Evolutionary conservation across 306 rosid species (phyloP).

Genomic region (Vigna radiata): DNA sequence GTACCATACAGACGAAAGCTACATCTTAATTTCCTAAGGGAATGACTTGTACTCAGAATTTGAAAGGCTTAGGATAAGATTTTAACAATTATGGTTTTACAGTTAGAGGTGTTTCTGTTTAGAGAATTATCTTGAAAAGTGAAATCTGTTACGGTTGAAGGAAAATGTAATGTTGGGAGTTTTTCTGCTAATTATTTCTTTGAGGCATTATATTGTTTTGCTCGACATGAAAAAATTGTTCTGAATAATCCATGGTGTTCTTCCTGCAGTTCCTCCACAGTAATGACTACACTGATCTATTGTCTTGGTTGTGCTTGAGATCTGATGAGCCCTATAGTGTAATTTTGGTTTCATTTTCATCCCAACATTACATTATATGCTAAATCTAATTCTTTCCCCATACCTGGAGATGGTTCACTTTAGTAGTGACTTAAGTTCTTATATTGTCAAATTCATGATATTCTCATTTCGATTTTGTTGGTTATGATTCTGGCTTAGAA

Average conservation of each 20-base stretch:
- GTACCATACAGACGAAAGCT: background rate
- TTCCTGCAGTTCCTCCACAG: background rate
- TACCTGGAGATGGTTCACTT: conserved; percentile 20
- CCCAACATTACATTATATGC: conserved; percentile 13
- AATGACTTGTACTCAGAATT: conserved; percentile 6
- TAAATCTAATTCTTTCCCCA: conserved; percentile 21
- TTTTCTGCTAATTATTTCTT: conserved; percentile 18
- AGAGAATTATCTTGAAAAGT: conserved; percentile 12
- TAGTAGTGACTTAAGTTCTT: conserved; percentile 24
- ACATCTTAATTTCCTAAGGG: conserved; percentile 9
- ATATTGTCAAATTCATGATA: conserved; percentile 25
- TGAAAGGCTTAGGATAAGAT: conserved; percentile 21
- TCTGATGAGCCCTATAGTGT: background rate
- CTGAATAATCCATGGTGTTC: background rate
- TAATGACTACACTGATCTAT: background rate
- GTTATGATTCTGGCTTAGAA: conserved; percentile 42
- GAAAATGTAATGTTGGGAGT: background rate
- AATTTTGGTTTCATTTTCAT: conserved; percentile 24
- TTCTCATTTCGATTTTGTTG: conserved; percentile 43
- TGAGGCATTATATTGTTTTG: background rate
- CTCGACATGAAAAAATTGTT: background rate
- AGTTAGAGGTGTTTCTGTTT: background rate
- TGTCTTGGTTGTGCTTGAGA: conserved; percentile 20
- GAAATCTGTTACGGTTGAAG: background rate
- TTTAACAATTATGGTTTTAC: background rate